Conservation (phyloP, 768 basidiomycete species). For the Pleurotus cornucopiae region DNA sequence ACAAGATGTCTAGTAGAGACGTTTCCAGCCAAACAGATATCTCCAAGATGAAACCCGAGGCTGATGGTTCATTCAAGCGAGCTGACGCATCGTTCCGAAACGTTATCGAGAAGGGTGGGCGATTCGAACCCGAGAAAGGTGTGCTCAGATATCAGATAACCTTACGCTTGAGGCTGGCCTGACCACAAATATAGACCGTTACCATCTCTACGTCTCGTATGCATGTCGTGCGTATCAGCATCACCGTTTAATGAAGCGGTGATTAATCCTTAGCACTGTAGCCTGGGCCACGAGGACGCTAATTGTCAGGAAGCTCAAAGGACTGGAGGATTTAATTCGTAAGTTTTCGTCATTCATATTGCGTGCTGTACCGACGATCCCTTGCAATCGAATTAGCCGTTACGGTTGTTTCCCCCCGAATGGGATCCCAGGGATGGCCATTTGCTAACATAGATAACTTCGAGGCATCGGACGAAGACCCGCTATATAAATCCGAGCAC, state of each 20-base stretch:
- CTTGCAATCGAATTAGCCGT: conserved; percentile 44
- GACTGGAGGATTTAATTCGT: conserved; percentile 83
- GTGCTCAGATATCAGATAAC: conserved; percentile 14
- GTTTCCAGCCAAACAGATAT: conserved; percentile 42
- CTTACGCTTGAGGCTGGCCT: not conserved
- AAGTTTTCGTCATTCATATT: conserved; percentile 18
- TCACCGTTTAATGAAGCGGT: not conserved
- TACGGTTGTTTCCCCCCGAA: conserved; percentile 78
- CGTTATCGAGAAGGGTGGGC: conserved; percentile 48
- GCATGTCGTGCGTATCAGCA: conserved; percentile 64
- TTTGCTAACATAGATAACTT: conserved; percentile 68
- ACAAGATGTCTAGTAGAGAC: conserved; percentile 17
- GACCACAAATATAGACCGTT: conserved; percentile 56
- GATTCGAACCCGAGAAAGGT: conserved; percentile 78
- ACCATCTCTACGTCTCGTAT: conserved; percentile 87
- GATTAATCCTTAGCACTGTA: conserved; percentile 18
- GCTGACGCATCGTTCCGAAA: conserved; percentile 51
- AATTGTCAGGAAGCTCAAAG: conserved; percentile 88
- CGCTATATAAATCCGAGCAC: conserved; percentile 62
- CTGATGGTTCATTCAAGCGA: conserved; percentile 54
- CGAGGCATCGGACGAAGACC: conserved; percentile 75
- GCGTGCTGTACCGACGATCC: conserved; percentile 7
- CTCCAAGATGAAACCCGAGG: conserved; percentile 40
- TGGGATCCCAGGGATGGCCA: conserved; percentile 85
- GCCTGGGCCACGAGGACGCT: conserved; percentile 94